These are phyloP conservation scores for Sisymbrium irio DNA, from an alignment of 345 rosid genomes.

Conservation along the genomic window DNA sequence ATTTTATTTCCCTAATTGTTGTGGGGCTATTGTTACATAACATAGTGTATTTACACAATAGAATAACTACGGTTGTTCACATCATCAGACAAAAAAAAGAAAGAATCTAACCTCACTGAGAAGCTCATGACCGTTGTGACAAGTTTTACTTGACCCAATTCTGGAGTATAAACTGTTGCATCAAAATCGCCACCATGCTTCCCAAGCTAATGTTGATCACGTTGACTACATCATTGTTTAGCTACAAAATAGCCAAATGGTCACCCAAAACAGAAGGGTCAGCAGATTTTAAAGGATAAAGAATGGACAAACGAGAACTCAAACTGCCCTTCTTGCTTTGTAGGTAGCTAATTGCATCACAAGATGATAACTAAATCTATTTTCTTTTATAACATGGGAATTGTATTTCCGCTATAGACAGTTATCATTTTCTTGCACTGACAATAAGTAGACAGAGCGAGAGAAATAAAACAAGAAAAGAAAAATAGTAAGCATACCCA, in stretches of 20 bases:
- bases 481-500: conserved; percentile 61
- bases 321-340: background rate
- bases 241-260: conserved; percentile 49
- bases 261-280: background rate
- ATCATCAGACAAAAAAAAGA: background rate
- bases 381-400: background rate
- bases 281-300: background rate
- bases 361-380: background rate
- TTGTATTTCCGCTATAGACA: background rate
- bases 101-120: conserved; percentile 8
- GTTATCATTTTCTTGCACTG: background rate
- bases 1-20: background rate
- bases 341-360: background rate
- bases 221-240: conserved; percentile 85
- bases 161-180: conserved; percentile 55
- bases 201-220: conserved; percentile 88
- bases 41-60: conserved; percentile 4
- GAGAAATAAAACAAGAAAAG: background rate
- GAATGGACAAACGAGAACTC: background rate
- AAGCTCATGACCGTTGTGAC: background rate
- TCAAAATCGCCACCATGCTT: conserved; percentile 75
- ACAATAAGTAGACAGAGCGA: background rate
- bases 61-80: background rate
- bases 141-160: conserved; percentile 32
- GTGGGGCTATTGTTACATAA: conserved; percentile 4